Conservation (phyloP, 2,329 filamentous ascomycete genomes). For the Fusarium buxicola region DNA sequence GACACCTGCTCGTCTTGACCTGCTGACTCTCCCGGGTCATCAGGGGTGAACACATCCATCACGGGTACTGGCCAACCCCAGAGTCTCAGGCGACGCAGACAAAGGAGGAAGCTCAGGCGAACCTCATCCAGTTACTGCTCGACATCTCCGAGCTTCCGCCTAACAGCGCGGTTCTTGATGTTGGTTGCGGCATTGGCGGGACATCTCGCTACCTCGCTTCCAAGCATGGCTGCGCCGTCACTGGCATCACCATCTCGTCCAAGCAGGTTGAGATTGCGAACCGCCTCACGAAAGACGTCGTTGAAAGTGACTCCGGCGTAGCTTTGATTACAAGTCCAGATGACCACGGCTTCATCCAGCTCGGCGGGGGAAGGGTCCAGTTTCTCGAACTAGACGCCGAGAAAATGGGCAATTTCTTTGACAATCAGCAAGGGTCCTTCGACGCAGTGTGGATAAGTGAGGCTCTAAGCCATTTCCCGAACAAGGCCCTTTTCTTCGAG, state of each 20-base stretch:
- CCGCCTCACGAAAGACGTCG: slow-evolving; percentile 55
- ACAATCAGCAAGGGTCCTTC: slow-evolving; percentile 54
- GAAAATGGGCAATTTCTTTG: slow-evolving; percentile 67
- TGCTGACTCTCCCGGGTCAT: slow-evolving; percentile 3
- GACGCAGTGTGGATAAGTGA: slow-evolving; percentile 72
- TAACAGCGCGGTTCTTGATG: slow-evolving; percentile 60
- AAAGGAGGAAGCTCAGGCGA: slow-evolving; percentile 69
- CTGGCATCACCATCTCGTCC: slow-evolving; percentile 69
- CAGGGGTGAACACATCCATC: slow-evolving; percentile 73
- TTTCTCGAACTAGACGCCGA: slow-evolving; percentile 72
- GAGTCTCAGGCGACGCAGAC: slow-evolving; percentile 60
- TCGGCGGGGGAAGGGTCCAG: slow-evolving; percentile 60
- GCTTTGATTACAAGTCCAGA: slow-evolving; percentile 25
- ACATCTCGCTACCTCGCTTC: slow-evolving; percentile 67
- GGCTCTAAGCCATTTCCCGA: slow-evolving; percentile 69
- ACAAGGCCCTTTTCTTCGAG: slow-evolving; percentile 68
- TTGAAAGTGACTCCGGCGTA: slow-evolving; percentile 43
- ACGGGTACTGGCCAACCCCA: slow-evolving; percentile 67
- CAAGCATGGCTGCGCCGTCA: slow-evolving; percentile 63
- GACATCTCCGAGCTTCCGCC: slow-evolving; percentile 47
- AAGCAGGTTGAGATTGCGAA: slow-evolving; percentile 69
- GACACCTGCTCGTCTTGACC: slow-evolving; percentile 1
- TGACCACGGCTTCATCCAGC: slow-evolving; percentile 50
- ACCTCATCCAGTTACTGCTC: slow-evolving; percentile 67
- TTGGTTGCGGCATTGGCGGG: slow-evolving; percentile 71